Evolutionary conservation across 441 rosid genomes (phyloP), one percentile per base, ranked within the genome.

Genomic region (Mallotus repandus): DNA sequence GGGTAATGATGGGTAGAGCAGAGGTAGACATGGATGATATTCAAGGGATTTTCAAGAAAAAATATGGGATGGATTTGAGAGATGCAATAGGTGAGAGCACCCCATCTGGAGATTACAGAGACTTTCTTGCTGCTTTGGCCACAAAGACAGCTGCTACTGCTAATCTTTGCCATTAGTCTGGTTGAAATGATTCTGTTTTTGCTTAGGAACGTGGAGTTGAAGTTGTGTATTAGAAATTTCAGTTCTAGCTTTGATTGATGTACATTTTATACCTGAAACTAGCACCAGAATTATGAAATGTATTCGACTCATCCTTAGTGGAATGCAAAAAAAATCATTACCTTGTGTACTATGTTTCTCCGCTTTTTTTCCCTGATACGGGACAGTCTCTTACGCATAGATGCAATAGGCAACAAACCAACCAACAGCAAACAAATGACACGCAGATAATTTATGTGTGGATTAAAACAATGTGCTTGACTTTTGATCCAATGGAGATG

Each of bases 21-120:
- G 92, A 87, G 69, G 45, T 78, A 66, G 92, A 90, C 78, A 75
- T 86, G 85, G 79, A 74, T 52, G 87, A 83, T 63, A 83, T 88
- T 46, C 81, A 72, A 46, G 76, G 46, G 66, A 74, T 62, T 22
- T 86, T 86, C 74, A 77, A 71, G 81, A 67, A 63, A 11, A 87
- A 82, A 75, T 82, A 83, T 76, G 86, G 77, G 7, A 32, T 80
- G 54, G 88, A 84, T 49, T 66, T 88, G 49, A 80, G 66, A 79
- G 85, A 85, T 19, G 81, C 85, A 78, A 86, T 88, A 43, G 65
- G 53, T 56, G 83, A 84, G 52, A 78, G 72, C 73, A 72, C 82
- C 15, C 74, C 76, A 19, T 68, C 83, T 0, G 89, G 84, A 46
- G 88, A 86, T 55, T 85, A 78, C 78, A 80, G 86, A 75, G 90